These are phyloP conservation scores for Fusarium cicatricum DNA, from an alignment of 2,329 filamentous ascomycete species.

Conservation along the genomic window DNA sequence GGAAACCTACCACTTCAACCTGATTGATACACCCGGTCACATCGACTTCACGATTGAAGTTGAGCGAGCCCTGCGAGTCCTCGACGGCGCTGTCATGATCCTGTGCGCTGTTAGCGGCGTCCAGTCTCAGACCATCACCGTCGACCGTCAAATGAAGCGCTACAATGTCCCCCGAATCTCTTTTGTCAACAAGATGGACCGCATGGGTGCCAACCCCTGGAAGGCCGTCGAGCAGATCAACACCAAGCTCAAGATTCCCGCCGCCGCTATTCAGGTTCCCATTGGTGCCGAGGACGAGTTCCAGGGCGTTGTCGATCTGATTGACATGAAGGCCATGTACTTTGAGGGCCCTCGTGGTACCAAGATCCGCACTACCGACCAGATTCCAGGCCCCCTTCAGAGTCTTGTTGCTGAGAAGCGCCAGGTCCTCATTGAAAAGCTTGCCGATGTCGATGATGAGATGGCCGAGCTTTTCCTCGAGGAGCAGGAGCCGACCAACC, in stretches of 20 bases:
- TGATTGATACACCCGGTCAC: constrained; percentile 98
- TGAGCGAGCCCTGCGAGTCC: constrained; percentile 89
- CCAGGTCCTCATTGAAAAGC: constrained; percentile 86
- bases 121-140: constrained; percentile 97
- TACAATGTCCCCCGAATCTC: constrained; percentile 96
- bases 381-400: constrained; percentile 82
- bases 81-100: constrained; percentile 98
- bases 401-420: constrained; percentile 84
- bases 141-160: constrained; percentile 97
- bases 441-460: constrained; percentile 97
- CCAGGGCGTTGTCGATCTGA: constrained; percentile 89
- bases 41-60: constrained; percentile 99
- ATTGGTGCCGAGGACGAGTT: constrained; percentile 94
- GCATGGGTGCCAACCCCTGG: constrained; percentile 98
- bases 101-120: constrained; percentile 97
- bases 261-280: constrained; percentile 92
- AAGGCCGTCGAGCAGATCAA: constrained; percentile 98
- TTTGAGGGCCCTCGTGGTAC: constrained; percentile 87
- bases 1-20: constrained; percentile 94
- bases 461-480: constrained; percentile 96
- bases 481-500: constrained; percentile 78
- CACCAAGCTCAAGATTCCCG: constrained; percentile 90
- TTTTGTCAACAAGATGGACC: constrained; percentile 99
- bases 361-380: constrained; percentile 76
- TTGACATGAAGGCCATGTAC: constrained; percentile 92